These are phyloP conservation scores for Neofusicoccum cordaticola DNA, from an alignment of 2,329 filamentous ascomycete species.

Conservation along the genomic window DNA sequence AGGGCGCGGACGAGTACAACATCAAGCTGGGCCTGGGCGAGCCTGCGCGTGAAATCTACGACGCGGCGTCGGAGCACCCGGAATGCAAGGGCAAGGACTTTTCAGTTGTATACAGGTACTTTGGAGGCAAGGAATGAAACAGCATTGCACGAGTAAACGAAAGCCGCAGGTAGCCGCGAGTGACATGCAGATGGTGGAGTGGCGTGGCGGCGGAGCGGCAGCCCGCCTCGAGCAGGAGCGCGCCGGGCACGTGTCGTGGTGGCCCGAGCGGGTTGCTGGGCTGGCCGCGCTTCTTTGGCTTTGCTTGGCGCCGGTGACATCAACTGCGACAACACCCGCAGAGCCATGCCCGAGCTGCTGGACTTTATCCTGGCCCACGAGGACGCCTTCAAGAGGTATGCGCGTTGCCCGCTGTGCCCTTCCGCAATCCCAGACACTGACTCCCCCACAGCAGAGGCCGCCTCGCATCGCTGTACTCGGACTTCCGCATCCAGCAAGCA, in stretches of 20 bases:
- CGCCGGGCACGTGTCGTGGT: too few relatives aligned
- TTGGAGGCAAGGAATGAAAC: conserved; percentile 44
- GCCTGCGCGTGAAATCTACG: conserved; percentile 46
- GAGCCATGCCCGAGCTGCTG: conserved; percentile 64
- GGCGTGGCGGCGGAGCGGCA: not conserved
- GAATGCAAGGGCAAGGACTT: conserved; percentile 51
- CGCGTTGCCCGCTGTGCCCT: too few relatives aligned
- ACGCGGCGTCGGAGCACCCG: conserved; percentile 42
- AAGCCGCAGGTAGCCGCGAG: not conserved
- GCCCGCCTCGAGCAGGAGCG: not conserved
- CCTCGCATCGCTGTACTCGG: conserved; percentile 82
- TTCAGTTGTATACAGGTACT: conserved; percentile 49
- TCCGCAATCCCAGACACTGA: conserved; percentile 18
- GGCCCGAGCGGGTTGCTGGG: not conserved
- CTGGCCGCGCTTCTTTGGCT: not conserved
- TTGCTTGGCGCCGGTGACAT: conserved; percentile 16
- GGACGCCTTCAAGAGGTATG: conserved; percentile 47
- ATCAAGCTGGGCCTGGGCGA: conserved; percentile 47
- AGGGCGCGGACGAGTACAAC: conserved; percentile 44
- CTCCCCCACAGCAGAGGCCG: conserved; percentile 57
- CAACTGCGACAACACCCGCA: conserved; percentile 2
- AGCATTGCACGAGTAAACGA: not conserved
- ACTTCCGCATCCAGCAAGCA: conserved; percentile 70
- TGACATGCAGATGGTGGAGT: not conserved
- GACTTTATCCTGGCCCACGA: conserved; percentile 56